Base-by-base conservation (phyloP, 2,329 filamentous ascomycete species). In the Xylariales sp. region DNA sequence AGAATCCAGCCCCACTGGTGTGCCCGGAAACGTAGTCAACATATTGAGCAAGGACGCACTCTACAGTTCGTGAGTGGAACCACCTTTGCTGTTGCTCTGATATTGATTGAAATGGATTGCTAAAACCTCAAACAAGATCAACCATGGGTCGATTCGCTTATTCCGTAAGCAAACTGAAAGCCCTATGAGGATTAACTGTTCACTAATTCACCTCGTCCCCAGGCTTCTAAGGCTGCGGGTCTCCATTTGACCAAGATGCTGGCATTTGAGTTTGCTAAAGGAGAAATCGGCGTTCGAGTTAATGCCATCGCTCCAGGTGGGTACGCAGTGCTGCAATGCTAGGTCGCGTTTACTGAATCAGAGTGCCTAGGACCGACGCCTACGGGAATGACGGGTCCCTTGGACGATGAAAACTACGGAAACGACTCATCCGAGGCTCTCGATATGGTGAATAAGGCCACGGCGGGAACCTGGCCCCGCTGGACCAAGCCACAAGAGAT, bases 71-170 rank as follows among this genome's bases (percentile, higher is more conserved):
- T n/a, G n/a, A n/a, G n/a, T n/a, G n/a, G n/a, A n/a, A n/a, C n/a
- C n/a, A n/a, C n/a, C n/a, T n/a, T n/a, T n/a, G n/a, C n/a, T 72
- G 65, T n/a, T 68, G 73, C 31, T 66, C 64, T 1, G 73, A 72
- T 1, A 51, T 67, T 5, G 6, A 17, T n/a, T 11, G n/a, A 16
- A 5, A 25, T 13, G 17, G 15, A 21, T 19, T n/a, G 15, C 12
- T n/a, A 35, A 30, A 37, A 19, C 11, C 5, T n/a, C 14, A 7
- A 5, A 34, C 23, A 55, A 53, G 37, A 40, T 47, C 13, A 49
- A 50, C 25, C 40, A 46, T n/a, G 29, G 42, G n/a, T 15, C 50
- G 54, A 19, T 53, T 47, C 40, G 46, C 54, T 5, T 57, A 57
- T 29, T 55, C 51, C 18, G 54, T 54, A 34, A 33, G 40, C 25